Base-by-base conservation (phyloP, 352 stramenopile species). In the Peronospora belbahrii region DNA sequence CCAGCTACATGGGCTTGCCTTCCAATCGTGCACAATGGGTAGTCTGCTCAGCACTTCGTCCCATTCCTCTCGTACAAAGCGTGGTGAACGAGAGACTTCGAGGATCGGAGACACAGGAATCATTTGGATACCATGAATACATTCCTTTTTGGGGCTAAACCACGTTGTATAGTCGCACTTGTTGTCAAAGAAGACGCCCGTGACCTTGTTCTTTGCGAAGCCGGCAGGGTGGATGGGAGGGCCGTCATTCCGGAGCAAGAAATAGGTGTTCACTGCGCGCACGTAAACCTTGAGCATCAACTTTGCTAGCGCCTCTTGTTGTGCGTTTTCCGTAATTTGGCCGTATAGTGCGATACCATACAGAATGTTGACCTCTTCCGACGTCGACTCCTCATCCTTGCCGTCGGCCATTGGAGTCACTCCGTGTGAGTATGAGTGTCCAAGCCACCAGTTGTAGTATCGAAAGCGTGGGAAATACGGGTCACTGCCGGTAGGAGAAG, bases 101-200 rank as follows among this genome's bases (percentile, higher is more conserved):
- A 71, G 54, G 38, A 83, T 71, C 5, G 74, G 70, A 24, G 73
- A 82, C 19, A 86, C 59, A 0, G 74, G 74, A 4, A 86, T 56
- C 74, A 86, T 86, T 61, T 86, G 74, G 44, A 86, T 86, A 40
- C 74, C 74, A 54, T 86, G 74, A 36, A 86, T 86, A 53, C 74
- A 86, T 22, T 85, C 65, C 53, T 80, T 79, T 40, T 80, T 73
- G 4, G 74, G 65, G 25, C 70, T 85, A 53, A 86, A 86, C 74
- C 74, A 86, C 30, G 74, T 86, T 9, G 74, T 48, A 54, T 84
- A 86, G 55, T 86, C 74, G 33, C 62, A 78, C 40, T 86, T 86
- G 64, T 85, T 85, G 52, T 85, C 74, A 46, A 86, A 86, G 35
- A 86, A 79, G 19, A 86, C 59, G 11, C 74, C 74, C 14, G 70